Evolutionary conservation across 2,329 filamentous ascomycete species (phyloP).

Genomic region (Colletotrichum sp.): DNA sequence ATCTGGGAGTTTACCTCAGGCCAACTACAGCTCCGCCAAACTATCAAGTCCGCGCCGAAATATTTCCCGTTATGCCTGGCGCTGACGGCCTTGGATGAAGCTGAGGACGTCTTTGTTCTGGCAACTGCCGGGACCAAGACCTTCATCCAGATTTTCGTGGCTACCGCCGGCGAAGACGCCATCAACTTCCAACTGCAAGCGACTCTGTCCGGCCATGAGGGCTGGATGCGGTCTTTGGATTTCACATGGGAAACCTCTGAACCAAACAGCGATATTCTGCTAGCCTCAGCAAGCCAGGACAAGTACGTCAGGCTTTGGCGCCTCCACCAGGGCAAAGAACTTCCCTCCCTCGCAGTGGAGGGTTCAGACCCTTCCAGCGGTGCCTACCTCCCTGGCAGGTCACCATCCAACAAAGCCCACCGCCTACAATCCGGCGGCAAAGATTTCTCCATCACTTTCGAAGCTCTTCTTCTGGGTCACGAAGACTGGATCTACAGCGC

Average conservation of each 20-base stretch:
- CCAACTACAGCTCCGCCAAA: constrained; percentile 65
- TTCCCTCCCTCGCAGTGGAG: constrained; percentile 60
- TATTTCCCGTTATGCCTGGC: constrained; percentile 85
- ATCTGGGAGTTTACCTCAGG: constrained; percentile 69
- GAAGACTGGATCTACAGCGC: constrained; percentile 98
- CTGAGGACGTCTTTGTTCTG: constrained; percentile 64
- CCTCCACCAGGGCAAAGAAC: constrained; percentile 72
- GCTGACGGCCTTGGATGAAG: constrained; percentile 62
- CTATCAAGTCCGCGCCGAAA: constrained; percentile 74
- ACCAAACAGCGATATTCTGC: constrained; percentile 69
- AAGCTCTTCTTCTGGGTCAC: constrained; percentile 90
- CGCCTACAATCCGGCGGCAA: constrained; percentile 65
- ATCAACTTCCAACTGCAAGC: constrained; percentile 73
- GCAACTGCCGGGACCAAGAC: constrained; percentile 87
- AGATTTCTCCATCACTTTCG: constrained; percentile 86
- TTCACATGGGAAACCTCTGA: constrained; percentile 70
- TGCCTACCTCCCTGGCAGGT: constrained; percentile 68
- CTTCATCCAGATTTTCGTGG: constrained; percentile 79
- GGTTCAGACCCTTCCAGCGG: constrained; percentile 62
- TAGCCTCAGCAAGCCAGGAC: constrained; percentile 95
- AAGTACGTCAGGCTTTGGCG: constrained; percentile 97
- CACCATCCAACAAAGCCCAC: constrained; percentile 89
- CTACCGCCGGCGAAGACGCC: constrained; percentile 40
- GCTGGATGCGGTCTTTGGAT: constrained; percentile 87
- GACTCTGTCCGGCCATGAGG: constrained; percentile 87